These are phyloP conservation scores for Colletotrichum cordylinicola DNA, from an alignment of 2,329 filamentous ascomycete species.

Conservation along the genomic window DNA sequence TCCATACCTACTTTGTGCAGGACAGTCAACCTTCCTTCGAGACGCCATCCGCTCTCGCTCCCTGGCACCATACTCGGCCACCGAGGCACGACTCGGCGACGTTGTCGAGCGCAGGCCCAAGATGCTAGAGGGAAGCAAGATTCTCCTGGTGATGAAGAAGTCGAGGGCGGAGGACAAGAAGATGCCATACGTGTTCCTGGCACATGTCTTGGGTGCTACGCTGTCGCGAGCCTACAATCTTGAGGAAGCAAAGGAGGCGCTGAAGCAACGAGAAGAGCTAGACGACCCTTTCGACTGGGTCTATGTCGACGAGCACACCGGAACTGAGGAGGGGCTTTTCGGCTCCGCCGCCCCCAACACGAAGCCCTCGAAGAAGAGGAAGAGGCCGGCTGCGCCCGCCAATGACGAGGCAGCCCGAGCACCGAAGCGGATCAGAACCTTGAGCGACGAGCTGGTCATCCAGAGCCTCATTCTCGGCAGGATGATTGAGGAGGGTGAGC, in stretches of 20 bases:
- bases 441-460: constrained; percentile 86
- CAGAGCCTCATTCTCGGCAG: constrained; percentile 91
- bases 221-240: constrained; percentile 71
- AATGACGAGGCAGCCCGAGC: constrained; percentile 32
- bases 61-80: constrained; percentile 65
- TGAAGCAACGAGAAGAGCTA: constrained; percentile 56
- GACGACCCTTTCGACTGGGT: constrained; percentile 73
- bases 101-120: constrained; percentile 66
- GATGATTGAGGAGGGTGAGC: constrained; percentile 69
- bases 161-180: constrained; percentile 68
- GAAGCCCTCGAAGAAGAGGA: constrained; percentile 48
- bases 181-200: constrained; percentile 80
- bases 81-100: constrained; percentile 58
- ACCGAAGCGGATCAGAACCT: constrained; percentile 65
- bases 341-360: constrained; percentile 24
- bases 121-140: constrained; percentile 67
- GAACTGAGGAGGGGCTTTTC: constrained; percentile 58
- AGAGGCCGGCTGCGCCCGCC: constrained; percentile 27
- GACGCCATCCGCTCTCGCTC: constrained; percentile 79
- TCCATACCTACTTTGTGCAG: constrained; percentile 84
- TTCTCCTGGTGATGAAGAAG: constrained; percentile 75
- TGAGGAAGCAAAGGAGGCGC: constrained; percentile 65
- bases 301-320: constrained; percentile 73
- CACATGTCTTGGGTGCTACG: constrained; percentile 76
- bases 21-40: constrained; percentile 77